A percentile compares a stretch with the other conserved stretches of the same genome.
These are phyloP conservation scores for Tothia fuscella DNA, from an alignment of 2,329 filamentous ascomycete species.

Conservation along the genomic window DNA sequence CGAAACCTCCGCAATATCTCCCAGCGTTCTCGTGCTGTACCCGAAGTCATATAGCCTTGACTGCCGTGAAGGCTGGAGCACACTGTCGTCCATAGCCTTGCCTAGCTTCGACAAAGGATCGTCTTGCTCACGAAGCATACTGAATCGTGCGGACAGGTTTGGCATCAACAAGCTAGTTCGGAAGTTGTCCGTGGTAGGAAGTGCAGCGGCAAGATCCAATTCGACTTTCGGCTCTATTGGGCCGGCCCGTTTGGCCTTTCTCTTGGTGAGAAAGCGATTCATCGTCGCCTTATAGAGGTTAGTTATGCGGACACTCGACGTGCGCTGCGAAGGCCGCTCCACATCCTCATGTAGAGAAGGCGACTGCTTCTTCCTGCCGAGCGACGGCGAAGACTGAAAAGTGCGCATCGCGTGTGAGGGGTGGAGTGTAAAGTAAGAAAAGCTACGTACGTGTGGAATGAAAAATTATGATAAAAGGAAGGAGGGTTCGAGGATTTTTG, in stretches of 20 bases:
- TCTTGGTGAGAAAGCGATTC: slow-evolving; percentile 69
- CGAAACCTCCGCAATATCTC: slow-evolving; percentile 83
- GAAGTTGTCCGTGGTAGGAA: slow-evolving; percentile 81
- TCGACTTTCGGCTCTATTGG: slow-evolving; percentile 46
- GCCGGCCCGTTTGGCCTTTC: slow-evolving; percentile 48
- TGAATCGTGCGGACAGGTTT: slow-evolving; percentile 86
- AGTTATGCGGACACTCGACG: slow-evolving; percentile 9
- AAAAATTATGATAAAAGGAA: too few species aligned
- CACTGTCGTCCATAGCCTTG: slow-evolving; percentile 91
- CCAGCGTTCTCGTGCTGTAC: slow-evolving; percentile 43
- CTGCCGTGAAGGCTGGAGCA: slow-evolving; percentile 69
- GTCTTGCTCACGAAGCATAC: slow-evolving; percentile 91
- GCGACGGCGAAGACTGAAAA: too few species aligned
- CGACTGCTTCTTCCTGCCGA: too few species aligned
- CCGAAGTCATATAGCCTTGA: slow-evolving; percentile 68
- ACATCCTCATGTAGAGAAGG: too few species aligned
- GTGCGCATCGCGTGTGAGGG: too few species aligned
- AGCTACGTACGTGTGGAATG: too few species aligned
- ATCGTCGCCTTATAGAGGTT: slow-evolving; percentile 33
- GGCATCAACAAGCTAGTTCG: slow-evolving; percentile 94
- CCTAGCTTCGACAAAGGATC: slow-evolving; percentile 80
- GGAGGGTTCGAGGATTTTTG: too few species aligned
- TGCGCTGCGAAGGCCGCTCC: too few species aligned
- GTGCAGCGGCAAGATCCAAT: slow-evolving; percentile 58
- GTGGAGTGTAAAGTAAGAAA: too few species aligned